Evolutionary conservation across 2,329 filamentous ascomycete genomes (phyloP), one percentile per base, ranked within the genome.

Genomic region (Aspergillus latus): DNA sequence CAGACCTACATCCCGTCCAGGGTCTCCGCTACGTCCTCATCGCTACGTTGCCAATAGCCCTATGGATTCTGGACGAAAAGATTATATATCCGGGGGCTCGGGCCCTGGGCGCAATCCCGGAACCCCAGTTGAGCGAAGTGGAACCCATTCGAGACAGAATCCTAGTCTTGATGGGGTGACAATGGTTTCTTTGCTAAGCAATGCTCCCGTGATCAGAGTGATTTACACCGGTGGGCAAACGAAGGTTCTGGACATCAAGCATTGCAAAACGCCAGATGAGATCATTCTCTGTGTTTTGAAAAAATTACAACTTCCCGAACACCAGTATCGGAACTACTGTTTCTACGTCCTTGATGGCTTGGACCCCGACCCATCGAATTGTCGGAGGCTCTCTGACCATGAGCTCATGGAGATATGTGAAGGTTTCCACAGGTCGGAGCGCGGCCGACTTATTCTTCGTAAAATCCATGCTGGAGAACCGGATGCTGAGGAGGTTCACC

Each of bases 401-500:
- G 94, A 99, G 71, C 79, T 99, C 9, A 89, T 94, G 82, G 87
- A 90, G 59, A 90, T 97, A 53, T 95, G 95, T 73, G 92, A 91
- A 67, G 92, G 96, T 65, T 84, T 88, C 61, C 88, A 86, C 59
- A 85, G 92, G 52, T 88, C 90, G 2, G 94, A 99, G 73, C 84
- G 94, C 59, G 94, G 94, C 63, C 86, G 94, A 26, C 80, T 99
- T 39, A 97, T 99, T 59, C 80, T 99, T 15, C 82, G 93, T 59
- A 93, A 94, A 68, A 92, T 96, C n/a, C 91, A 94, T 58, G 88
- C 90, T 21, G 93, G 92, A 13, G 91, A 95, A 68, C 94, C 94
- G 0, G 91, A 93, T 45, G 84, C 88, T 49, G 85, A 92, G 11
- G 94, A 99, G 75, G 80, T 97, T 52, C 86, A 91, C 66, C 84